These are phyloP conservation scores for Thymus quinquecostatus DNA, from an alignment of 257 asterid species.

Conservation along the genomic window DNA sequence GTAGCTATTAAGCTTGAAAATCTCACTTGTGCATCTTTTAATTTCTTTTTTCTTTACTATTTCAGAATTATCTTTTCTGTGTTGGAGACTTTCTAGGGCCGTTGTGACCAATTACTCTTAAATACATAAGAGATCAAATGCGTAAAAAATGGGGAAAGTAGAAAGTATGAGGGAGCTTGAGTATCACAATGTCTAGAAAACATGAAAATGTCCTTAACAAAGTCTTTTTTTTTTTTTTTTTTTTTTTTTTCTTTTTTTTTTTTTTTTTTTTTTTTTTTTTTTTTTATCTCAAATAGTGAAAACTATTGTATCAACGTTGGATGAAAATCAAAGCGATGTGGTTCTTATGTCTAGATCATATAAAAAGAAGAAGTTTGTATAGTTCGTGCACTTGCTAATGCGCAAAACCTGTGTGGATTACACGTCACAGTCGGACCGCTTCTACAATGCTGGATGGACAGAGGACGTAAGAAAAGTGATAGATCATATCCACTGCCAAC, in stretches of 20 bases:
- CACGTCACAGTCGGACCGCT: constrained; percentile 77
- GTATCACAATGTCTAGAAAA: constrained; percentile 1
- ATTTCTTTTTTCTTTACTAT: too few species aligned
- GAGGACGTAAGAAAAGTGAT: constrained; percentile 77
- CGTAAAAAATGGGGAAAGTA: not conserved
- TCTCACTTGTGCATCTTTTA: too few species aligned
- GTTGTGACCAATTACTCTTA: constrained; percentile 1
- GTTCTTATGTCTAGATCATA: constrained; percentile 14
- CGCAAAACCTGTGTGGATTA: constrained; percentile 28
- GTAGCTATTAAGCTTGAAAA: too few species aligned
- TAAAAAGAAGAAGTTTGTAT: constrained; percentile 19
- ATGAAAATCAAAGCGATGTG: constrained; percentile 6
- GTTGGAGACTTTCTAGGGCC: not conserved
- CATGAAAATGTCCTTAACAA: not conserved
- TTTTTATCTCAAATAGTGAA: not conserved
- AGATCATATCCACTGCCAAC: constrained; percentile 61
- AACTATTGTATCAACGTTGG: constrained; percentile 1
- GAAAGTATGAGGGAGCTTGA: not conserved
- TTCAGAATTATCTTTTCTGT: not conserved
- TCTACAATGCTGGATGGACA: constrained; percentile 92
- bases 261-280: constrained; percentile 12
- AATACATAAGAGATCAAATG: not conserved
- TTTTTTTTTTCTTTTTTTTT: not conserved
- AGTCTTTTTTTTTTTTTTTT: not conserved
- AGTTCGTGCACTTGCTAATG: constrained; percentile 11